These are phyloP conservation scores for Diplocarpon mali DNA, from an alignment of 2,329 filamentous ascomycete species.

Conservation along the genomic window DNA sequence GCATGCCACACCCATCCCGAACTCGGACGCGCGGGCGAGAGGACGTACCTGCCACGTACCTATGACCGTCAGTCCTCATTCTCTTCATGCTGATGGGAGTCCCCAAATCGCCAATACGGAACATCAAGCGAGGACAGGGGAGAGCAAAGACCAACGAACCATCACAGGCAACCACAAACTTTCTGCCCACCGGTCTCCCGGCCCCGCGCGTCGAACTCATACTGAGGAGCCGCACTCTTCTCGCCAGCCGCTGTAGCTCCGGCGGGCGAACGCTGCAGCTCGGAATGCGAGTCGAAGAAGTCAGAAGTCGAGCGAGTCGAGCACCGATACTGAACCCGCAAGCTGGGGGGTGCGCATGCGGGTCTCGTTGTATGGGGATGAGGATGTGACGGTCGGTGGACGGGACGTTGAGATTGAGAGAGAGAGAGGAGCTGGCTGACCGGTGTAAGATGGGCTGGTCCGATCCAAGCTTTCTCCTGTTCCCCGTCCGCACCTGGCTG, in stretches of 20 bases:
- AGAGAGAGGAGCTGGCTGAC: too few species aligned
- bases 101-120: too few species aligned
- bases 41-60: slow-evolving; percentile 20
- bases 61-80: background rate
- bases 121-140: background rate
- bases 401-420: too few species aligned
- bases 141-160: slow-evolving; percentile 11
- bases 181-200: slow-evolving; percentile 12
- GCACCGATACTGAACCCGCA: too few species aligned
- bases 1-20: background rate
- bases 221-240: background rate
- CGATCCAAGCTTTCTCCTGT: too few species aligned
- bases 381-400: too few species aligned
- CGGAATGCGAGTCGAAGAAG: background rate
- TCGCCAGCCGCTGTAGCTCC: too few species aligned
- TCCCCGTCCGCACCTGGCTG: too few species aligned
- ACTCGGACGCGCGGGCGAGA: background rate
- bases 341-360: too few species aligned
- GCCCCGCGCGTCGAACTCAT: slow-evolving; percentile 4
- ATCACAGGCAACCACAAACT: slow-evolving; percentile 18
- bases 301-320: background rate
- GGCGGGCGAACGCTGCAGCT: background rate
- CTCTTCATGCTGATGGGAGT: too few species aligned
- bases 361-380: too few species aligned
- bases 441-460: too few species aligned